A percentile compares a stretch with the other conserved stretches of the same genome.
Conservation (phyloP, 225 moss, liverwort and hornwort species). For the Ulota crispa region DNA sequence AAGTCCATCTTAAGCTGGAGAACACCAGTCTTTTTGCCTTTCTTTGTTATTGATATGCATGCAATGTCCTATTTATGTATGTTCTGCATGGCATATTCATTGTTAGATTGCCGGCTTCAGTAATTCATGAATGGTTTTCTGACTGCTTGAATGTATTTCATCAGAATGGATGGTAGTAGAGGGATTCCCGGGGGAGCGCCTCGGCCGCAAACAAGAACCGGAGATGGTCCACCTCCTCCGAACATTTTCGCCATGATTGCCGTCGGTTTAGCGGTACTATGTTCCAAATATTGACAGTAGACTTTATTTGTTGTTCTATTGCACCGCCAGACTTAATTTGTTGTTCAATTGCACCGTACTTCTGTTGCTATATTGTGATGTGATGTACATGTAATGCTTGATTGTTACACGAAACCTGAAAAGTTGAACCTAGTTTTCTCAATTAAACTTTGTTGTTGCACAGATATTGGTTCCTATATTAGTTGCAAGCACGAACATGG, state of each 20-base stretch:
- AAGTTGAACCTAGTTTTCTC: background rate
- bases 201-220: slow-evolving; percentile 36
- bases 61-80: background rate
- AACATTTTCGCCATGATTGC: slow-evolving; percentile 49
- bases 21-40: background rate
- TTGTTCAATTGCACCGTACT: slow-evolving; percentile 1
- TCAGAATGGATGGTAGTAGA: slow-evolving; percentile 60
- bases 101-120: background rate
- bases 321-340: background rate
- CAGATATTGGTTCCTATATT: slow-evolving; percentile 71
- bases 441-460: slow-evolving; percentile 20
- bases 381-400: background rate
- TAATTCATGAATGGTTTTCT: slow-evolving; percentile 8
- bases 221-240: slow-evolving; percentile 38
- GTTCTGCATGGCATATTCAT: background rate
- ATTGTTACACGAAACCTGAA: background rate
- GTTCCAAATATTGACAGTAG: slow-evolving; percentile 5
- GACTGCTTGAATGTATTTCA: slow-evolving; percentile 12
- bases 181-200: slow-evolving; percentile 34
- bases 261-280: slow-evolving; percentile 47
- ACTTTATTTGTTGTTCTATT: slow-evolving; percentile 9
- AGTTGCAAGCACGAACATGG: slow-evolving; percentile 69
- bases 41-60: slow-evolving; percentile 6
- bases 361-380: background rate
- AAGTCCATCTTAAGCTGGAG: slow-evolving; percentile 1